phyloP scores from a whole-genome alignment of 495 filamentous ascomycete genomes.

The Hypoxylon crocopeplum region DNA sequence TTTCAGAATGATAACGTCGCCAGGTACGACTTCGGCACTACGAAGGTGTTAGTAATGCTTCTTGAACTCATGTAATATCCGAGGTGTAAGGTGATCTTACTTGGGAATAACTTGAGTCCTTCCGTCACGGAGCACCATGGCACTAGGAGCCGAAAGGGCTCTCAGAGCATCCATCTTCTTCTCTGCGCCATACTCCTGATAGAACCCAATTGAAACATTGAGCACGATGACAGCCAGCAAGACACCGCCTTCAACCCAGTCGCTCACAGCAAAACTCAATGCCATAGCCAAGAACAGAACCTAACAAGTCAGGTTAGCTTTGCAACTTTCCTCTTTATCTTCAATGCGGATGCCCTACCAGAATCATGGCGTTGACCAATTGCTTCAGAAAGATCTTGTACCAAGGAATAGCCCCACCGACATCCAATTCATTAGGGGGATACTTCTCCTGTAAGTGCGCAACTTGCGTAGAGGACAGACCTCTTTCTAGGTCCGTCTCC shows the following conservation, averaged over 20 bases:
- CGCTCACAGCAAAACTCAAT: conserved; percentile 77
- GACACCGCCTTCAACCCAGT: conserved; percentile 85
- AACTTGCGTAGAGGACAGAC: conserved; percentile 60
- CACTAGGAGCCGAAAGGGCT: conserved; percentile 79
- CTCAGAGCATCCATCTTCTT: conserved; percentile 85
- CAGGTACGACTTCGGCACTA: conserved; percentile 78
- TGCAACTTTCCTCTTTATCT: not conserved
- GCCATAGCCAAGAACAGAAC: conserved; percentile 86
- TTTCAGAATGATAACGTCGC: conserved; percentile 80
- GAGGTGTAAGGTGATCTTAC: conserved; percentile 38
- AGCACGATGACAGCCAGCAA: conserved; percentile 81
- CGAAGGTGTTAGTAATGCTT: conserved; percentile 16
- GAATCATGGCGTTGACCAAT: conserved; percentile 71
- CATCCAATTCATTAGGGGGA: conserved; percentile 68
- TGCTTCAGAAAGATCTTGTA: conserved; percentile 72
- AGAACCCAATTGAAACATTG: conserved; percentile 81
- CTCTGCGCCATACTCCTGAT: conserved; percentile 83
- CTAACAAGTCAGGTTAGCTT: conserved; percentile 46
- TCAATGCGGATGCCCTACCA: conserved; percentile 50
- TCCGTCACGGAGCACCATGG: conserved; percentile 77
- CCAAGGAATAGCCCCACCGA: conserved; percentile 65
- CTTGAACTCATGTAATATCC: not conserved
- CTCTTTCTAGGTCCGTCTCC: conserved; percentile 63
- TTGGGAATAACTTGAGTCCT: conserved; percentile 67
- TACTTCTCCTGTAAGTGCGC: conserved; percentile 57